Conservation (phyloP, 352 stramenopile species). For the Aphanomyces invadans region DNA sequence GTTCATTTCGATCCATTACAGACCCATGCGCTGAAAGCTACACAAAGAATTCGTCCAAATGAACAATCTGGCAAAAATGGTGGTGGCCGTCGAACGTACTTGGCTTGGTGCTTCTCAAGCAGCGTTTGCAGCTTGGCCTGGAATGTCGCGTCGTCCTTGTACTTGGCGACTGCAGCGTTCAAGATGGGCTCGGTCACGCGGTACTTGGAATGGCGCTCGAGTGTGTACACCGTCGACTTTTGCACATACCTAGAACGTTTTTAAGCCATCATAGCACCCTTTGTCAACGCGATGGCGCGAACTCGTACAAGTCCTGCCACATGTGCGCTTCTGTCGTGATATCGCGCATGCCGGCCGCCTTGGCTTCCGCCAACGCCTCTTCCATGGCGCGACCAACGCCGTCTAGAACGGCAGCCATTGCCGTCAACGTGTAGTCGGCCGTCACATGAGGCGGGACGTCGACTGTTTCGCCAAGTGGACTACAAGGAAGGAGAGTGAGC, state of each 20-base stretch:
- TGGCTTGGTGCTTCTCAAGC: constrained; percentile 10
- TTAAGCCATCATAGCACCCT: no score
- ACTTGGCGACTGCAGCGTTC: constrained; percentile 20
- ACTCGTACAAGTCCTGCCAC: constrained; percentile 17
- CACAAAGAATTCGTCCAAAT: background rate
- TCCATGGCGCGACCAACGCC: constrained; percentile 70
- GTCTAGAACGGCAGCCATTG: constrained; percentile 57
- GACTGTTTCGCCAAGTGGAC: background rate
- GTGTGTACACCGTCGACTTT: constrained; percentile 12
- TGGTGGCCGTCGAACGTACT: background rate
- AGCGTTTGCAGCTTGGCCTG: constrained; percentile 13
- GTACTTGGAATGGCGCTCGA: constrained; percentile 5
- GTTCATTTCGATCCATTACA: background rate
- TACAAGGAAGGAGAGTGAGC: background rate
- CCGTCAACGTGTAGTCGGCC: constrained; percentile 53
- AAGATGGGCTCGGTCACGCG: constrained; percentile 9
- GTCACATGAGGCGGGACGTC: constrained; percentile 64
- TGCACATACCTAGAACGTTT: constrained; percentile 10
- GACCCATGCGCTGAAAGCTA: background rate
- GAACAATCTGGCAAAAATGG: no score
- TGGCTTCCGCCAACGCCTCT: constrained; percentile 64
- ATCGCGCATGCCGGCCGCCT: constrained; percentile 62
- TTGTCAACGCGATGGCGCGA: no score
- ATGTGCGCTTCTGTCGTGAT: constrained; percentile 10
- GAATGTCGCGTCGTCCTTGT: constrained; percentile 12